phyloP scores from a whole-genome alignment of 1,284 basidiomycete species.

The Puccinia triticina region DNA sequence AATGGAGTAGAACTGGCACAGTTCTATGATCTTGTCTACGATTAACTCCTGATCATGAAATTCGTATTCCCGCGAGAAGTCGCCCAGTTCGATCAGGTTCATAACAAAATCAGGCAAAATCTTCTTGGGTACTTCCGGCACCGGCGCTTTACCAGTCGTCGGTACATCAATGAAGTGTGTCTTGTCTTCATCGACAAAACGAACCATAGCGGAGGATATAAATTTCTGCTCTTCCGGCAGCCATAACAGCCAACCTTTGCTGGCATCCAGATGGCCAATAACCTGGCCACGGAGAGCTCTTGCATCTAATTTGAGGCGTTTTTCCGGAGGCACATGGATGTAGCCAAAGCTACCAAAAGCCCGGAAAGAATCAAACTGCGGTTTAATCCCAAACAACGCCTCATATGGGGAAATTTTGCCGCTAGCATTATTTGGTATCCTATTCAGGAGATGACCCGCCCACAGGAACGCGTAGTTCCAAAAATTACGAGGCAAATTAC shows the following conservation, averaged over 20 bases:
- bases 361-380: not conserved
- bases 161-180: not conserved
- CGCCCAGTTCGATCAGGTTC: not conserved
- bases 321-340: conserved; percentile 21
- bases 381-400: not conserved
- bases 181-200: not conserved
- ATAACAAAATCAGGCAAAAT: not conserved
- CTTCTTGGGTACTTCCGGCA: not conserved
- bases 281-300: not conserved
- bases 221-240: not conserved
- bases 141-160: not conserved
- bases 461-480: conserved; percentile 22
- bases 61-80: not conserved
- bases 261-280: not conserved
- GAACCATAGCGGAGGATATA: not conserved
- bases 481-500: not conserved
- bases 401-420: not conserved
- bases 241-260: conserved; percentile 36
- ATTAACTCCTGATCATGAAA: conserved; percentile 1
- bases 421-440: conserved; percentile 13
- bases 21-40: not conserved
- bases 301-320: not conserved
- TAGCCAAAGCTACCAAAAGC: conserved; percentile 12
- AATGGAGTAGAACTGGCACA: not conserved
- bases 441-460: conserved; percentile 14